phyloP scores from a whole-genome alignment of 192 early-diverging fungal species.

The Rhizophagus prolifer region DNA sequence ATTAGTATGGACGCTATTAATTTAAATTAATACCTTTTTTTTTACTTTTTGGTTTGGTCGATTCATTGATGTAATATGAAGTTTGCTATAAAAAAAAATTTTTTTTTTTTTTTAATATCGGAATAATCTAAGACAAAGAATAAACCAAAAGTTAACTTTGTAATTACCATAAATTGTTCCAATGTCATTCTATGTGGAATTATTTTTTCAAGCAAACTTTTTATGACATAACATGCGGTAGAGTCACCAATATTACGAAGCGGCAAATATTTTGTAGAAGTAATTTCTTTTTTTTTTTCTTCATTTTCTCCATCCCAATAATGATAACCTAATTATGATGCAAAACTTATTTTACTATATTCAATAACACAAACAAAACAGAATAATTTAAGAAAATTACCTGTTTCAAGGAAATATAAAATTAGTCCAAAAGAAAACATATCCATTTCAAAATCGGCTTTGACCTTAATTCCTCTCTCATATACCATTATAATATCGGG shows the following conservation, averaged over 20 bases:
- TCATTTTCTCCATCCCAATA: neutral
- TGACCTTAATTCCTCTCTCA: neutral
- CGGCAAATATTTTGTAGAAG: neutral
- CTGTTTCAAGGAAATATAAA: conserved; percentile 2
- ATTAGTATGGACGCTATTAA: too few relatives aligned
- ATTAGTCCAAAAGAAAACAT: conserved; percentile 16
- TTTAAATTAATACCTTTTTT: too few relatives aligned
- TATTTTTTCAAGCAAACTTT: neutral
- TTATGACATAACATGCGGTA: neutral
- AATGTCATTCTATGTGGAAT: neutral
- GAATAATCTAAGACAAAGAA: too few relatives aligned
- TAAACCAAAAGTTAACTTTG: too few relatives aligned
- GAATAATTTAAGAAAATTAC: neutral
- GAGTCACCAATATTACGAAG: neutral
- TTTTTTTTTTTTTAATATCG: too few relatives aligned
- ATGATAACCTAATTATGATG: neutral
- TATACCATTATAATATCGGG: neutral
- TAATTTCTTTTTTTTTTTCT: neutral
- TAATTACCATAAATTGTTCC: neutral
- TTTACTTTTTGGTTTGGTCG: too few relatives aligned
- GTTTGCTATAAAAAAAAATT: too few relatives aligned
- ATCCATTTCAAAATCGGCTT: neutral
- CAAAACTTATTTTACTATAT: neutral
- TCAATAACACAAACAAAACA: neutral
- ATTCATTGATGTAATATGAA: too few relatives aligned